These are phyloP conservation scores for Malassezia psittaci DNA, from an alignment of 1,284 basidiomycete genomes.

Conservation along the genomic window DNA sequence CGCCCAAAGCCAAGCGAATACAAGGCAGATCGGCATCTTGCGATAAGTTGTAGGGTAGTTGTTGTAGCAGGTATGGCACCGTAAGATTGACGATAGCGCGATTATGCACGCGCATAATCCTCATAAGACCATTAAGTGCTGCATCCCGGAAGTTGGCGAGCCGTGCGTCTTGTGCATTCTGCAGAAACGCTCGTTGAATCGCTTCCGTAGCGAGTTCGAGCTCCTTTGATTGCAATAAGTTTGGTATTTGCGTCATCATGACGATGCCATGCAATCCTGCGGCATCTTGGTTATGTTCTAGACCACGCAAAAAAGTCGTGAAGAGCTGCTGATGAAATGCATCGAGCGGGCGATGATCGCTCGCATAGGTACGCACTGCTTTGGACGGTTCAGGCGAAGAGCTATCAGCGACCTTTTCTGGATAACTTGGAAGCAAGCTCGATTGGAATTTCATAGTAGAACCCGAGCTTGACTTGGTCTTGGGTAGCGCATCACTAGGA, in stretches of 20 bases:
- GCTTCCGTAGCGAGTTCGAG: slow-evolving; percentile 67
- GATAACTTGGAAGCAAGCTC: too few species aligned
- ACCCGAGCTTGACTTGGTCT: too few species aligned
- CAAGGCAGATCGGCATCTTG: slow-evolving; percentile 57
- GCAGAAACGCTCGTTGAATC: slow-evolving; percentile 54
- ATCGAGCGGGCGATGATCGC: slow-evolving; percentile 31
- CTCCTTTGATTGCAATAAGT: slow-evolving; percentile 62
- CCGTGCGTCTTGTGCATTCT: slow-evolving; percentile 25
- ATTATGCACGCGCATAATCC: slow-evolving; percentile 19
- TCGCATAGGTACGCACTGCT: slow-evolving; percentile 21
- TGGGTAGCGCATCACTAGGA: neutral
- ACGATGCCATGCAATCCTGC: slow-evolving; percentile 32
- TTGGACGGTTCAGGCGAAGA: neutral
- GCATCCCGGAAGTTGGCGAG: slow-evolving; percentile 9
- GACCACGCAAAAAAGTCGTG: slow-evolving; percentile 20
- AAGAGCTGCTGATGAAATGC: slow-evolving; percentile 29
- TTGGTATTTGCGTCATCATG: slow-evolving; percentile 13
- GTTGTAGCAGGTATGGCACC: slow-evolving; percentile 66
- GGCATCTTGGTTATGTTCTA: slow-evolving; percentile 20
- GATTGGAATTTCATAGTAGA: too few species aligned
- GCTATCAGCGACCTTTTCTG: too few species aligned
- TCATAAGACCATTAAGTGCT: slow-evolving; percentile 22
- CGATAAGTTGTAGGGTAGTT: slow-evolving; percentile 50
- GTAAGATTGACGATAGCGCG: slow-evolving; percentile 49
- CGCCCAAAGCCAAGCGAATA: slow-evolving; percentile 62